phyloP scores from a whole-genome alignment of 1,284 basidiomycete genomes.

The Phellopilus nigrolimitatus region DNA sequence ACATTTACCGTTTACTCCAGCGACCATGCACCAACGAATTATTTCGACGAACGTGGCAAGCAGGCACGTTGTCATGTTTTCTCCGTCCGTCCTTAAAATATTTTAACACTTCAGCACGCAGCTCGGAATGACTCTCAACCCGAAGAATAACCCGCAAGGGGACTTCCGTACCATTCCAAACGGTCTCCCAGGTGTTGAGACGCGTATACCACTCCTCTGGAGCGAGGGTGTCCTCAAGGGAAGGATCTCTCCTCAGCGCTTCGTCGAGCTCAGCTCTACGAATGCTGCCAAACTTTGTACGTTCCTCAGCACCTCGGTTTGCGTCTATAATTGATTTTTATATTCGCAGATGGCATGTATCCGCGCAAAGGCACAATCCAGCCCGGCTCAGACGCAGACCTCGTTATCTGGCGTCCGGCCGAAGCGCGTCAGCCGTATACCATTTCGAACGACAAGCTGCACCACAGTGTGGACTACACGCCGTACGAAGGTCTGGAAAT shows the following conservation, averaged over 20 bases:
- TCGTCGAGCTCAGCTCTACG: conserved; percentile 24
- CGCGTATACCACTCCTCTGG: conserved; percentile 24
- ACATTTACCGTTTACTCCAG: conserved; percentile 26
- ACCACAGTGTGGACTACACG: conserved; percentile 24
- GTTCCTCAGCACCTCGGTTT: conserved; percentile 15
- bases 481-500: conserved; percentile 25
- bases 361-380: conserved; percentile 24
- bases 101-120: too few species aligned
- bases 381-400: conserved; percentile 23
- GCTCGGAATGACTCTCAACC: conserved; percentile 21
- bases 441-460: conserved; percentile 21
- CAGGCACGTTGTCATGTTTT: too few species aligned
- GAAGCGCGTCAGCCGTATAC: conserved; percentile 15
- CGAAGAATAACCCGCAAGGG: conserved; percentile 16
- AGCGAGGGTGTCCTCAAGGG: conserved; percentile 24
- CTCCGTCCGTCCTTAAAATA: too few species aligned
- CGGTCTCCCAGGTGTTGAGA: conserved; percentile 25
- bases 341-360: conserved; percentile 6
- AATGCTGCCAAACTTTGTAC: conserved; percentile 25
- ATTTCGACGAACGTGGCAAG: conserved; percentile 21
- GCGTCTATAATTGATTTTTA: neutral
- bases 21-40: conserved; percentile 25
- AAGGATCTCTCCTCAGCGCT: conserved; percentile 24
- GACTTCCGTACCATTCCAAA: conserved; percentile 26
- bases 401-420: conserved; percentile 22